Evolutionary conservation across 75 land plant species (phyloP).

Genomic region (Sequoia sempervirens): DNA sequence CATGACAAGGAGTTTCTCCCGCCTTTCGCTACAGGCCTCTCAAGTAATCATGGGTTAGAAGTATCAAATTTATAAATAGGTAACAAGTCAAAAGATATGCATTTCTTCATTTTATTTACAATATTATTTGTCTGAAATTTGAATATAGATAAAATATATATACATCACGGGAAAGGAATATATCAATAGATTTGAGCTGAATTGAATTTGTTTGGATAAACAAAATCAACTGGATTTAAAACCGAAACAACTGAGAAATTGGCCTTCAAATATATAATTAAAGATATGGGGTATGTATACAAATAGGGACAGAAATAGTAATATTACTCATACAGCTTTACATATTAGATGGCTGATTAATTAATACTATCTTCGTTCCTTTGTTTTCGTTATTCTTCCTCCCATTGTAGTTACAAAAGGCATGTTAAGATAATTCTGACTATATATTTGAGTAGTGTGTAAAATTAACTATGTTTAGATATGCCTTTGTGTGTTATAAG

Average conservation of each 20-base stretch:
- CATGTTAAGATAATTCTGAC: not conserved
- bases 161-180: not conserved
- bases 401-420: not conserved
- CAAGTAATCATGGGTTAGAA: not conserved
- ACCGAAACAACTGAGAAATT: not conserved
- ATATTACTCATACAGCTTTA: not conserved
- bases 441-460: not conserved
- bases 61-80: not conserved
- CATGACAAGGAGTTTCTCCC: not conserved
- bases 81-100: not conserved
- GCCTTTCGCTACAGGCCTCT: not conserved
- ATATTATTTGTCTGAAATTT: not conserved
- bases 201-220: not conserved
- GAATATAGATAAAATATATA: not conserved
- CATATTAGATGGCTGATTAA: not conserved
- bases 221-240: not conserved
- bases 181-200: not conserved
- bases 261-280: not conserved
- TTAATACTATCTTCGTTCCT: not conserved
- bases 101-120: not conserved
- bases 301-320: not conserved
- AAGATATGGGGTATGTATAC: not conserved
- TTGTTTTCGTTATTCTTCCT: not conserved
- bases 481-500: too few relatives aligned
- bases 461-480: not conserved